Evolutionary conservation across 805 yeast species (phyloP).

Genomic region (Barnettozyma wickerhamii): DNA sequence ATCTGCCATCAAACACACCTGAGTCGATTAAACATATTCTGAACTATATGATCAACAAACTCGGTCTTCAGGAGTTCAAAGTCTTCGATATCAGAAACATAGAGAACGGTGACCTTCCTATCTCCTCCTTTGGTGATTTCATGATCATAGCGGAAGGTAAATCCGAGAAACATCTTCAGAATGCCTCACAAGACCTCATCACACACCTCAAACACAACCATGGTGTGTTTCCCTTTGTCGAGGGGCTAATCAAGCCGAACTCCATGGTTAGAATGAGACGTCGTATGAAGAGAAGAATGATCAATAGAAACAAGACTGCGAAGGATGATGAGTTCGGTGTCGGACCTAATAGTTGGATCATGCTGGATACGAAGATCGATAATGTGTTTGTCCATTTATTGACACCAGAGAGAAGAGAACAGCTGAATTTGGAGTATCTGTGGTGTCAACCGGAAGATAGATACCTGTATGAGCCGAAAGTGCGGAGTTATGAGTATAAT

Average conservation of each 20-base stretch:
- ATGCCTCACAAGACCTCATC: slow-evolving; percentile 59
- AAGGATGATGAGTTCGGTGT: slow-evolving; percentile 53
- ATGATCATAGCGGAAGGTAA: slow-evolving; percentile 73
- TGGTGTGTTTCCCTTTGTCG: slow-evolving; percentile 47
- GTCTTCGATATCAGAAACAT: slow-evolving; percentile 58
- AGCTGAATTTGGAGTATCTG: slow-evolving; percentile 65
- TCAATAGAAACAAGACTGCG: slow-evolving; percentile 47
- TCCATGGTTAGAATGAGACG: slow-evolving; percentile 47
- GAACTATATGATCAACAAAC: slow-evolving; percentile 45
- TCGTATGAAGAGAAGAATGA: slow-evolving; percentile 47
- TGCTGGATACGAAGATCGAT: slow-evolving; percentile 63
- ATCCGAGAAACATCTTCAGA: slow-evolving; percentile 68
- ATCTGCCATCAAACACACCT: slow-evolving; percentile 59
- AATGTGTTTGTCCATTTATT: slow-evolving; percentile 68
- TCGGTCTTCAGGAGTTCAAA: slow-evolving; percentile 61
- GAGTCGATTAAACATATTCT: slow-evolving; percentile 40
- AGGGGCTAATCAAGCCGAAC: slow-evolving; percentile 66
- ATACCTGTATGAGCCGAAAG: slow-evolving; percentile 12
- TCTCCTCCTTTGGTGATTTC: slow-evolving; percentile 38
- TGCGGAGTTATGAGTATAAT: background rate
- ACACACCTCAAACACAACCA: slow-evolving; percentile 51
- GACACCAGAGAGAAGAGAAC: slow-evolving; percentile 63
- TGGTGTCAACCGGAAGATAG: slow-evolving; percentile 44
- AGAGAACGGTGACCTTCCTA: slow-evolving; percentile 29
- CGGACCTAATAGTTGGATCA: slow-evolving; percentile 72